Conservation (phyloP, 192 early-diverging fungal species). For the Umbelopsis vinacea region DNA sequence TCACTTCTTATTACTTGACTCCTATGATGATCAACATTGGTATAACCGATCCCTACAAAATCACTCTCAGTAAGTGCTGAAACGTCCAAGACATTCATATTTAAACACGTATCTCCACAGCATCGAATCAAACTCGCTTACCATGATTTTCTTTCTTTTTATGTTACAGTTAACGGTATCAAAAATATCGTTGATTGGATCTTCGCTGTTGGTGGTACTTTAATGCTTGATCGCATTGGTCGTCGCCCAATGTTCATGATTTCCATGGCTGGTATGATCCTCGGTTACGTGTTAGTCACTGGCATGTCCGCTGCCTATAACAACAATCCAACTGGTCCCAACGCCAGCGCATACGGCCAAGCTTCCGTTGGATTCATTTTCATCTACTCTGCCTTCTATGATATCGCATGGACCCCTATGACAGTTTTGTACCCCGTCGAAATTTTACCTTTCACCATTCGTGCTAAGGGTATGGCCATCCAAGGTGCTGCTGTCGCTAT, state of each 20-base stretch:
- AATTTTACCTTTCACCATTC: constrained; percentile 14
- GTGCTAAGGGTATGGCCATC: constrained; percentile 3
- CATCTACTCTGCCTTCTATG: not conserved
- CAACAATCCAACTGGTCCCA: not conserved
- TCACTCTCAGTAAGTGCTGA: not conserved
- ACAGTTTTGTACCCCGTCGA: not conserved
- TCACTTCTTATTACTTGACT: constrained; percentile 14
- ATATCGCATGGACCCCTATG: constrained; percentile 8
- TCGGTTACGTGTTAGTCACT: constrained; percentile 14
- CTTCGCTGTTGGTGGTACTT: not conserved
- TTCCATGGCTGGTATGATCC: constrained; percentile 10
- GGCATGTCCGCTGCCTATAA: not conserved
- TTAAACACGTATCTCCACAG: too few species aligned
- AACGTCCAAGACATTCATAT: too few species aligned
- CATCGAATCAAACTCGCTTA: too few species aligned
- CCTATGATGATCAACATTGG: not conserved
- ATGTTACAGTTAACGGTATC: not conserved
- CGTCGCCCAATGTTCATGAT: constrained; percentile 25
- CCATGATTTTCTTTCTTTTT: not conserved
- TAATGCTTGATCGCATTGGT: constrained; percentile 60
- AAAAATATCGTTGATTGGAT: constrained; percentile 2
- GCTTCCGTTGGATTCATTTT: not conserved
- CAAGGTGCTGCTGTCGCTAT: not conserved
- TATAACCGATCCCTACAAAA: not conserved
- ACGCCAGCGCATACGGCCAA: not conserved